Evolutionary conservation across 768 basidiomycete genomes (phyloP).

Genomic region (Mycena olivaceomarginata): DNA sequence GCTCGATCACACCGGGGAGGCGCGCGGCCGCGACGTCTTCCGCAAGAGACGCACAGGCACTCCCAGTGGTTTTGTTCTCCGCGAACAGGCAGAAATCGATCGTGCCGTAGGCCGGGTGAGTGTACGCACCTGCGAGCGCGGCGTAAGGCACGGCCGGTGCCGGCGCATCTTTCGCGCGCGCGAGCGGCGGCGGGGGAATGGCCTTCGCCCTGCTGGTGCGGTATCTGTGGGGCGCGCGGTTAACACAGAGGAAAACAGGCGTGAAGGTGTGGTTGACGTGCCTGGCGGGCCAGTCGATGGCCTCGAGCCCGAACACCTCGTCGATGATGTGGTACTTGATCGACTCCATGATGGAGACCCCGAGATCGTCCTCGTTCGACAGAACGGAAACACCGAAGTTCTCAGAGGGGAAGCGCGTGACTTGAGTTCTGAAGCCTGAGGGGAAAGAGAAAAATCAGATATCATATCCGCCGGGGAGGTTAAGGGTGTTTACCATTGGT

Average conservation of each 20-base stretch:
- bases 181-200: slow-evolving; percentile 33
- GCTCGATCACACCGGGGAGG: slow-evolving; percentile 46
- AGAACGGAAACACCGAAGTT: slow-evolving; percentile 51
- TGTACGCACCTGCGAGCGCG: slow-evolving; percentile 48
- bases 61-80: slow-evolving; percentile 3
- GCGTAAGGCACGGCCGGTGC: slow-evolving; percentile 39
- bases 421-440: slow-evolving; percentile 45
- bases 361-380: slow-evolving; percentile 52
- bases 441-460: not conserved
- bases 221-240: slow-evolving; percentile 9
- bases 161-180: slow-evolving; percentile 42
- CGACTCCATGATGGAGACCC: slow-evolving; percentile 41
- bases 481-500: slow-evolving; percentile 18
- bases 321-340: slow-evolving; percentile 53
- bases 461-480: not conserved
- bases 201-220: not conserved
- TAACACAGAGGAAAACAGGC: not conserved
- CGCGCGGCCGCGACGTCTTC: slow-evolving; percentile 13
- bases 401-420: slow-evolving; percentile 45
- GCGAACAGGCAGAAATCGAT: slow-evolving; percentile 49
- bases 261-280: not conserved
- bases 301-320: slow-evolving; percentile 44
- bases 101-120: slow-evolving; percentile 47
- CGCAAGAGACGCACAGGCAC: slow-evolving; percentile 15
- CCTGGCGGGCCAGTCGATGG: slow-evolving; percentile 53